Evolutionary conservation across 2,329 filamentous ascomycete genomes (phyloP).

Genomic region (Dactylellina sp.): DNA sequence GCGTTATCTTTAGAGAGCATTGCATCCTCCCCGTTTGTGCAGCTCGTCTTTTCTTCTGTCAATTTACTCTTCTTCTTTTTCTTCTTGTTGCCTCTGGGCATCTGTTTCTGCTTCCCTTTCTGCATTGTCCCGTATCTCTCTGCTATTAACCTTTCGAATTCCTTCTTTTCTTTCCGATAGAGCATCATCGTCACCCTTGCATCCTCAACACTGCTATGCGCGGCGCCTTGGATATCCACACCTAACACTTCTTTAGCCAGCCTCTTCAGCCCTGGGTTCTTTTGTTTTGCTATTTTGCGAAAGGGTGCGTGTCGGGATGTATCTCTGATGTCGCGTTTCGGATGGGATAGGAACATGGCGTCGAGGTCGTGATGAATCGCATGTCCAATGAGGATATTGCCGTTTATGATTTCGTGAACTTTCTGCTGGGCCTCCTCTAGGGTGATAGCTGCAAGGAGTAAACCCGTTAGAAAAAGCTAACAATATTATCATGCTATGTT

Average conservation of each 20-base stretch:
- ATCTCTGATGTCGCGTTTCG: conserved; percentile 81
- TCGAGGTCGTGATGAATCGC: conserved; percentile 81
- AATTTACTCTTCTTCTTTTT: conserved; percentile 52
- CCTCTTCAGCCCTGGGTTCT: conserved; percentile 74
- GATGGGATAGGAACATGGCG: conserved; percentile 81
- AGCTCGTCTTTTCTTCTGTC: conserved; percentile 17
- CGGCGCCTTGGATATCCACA: conserved; percentile 73
- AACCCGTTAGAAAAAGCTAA: neutral
- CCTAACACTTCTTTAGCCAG: conserved; percentile 71
- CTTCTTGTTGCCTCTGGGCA: conserved; percentile 52
- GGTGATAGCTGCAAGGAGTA: conserved; percentile 69
- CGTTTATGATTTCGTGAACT: conserved; percentile 76
- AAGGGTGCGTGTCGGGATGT: conserved; percentile 83
- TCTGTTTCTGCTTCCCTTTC: conserved; percentile 52
- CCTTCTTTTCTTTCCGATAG: conserved; percentile 83
- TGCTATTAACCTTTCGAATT: conserved; percentile 74
- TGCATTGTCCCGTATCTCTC: conserved; percentile 62
- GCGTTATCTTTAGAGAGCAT: conserved; percentile 38
- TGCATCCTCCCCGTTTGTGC: conserved; percentile 41
- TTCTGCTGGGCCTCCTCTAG: conserved; percentile 82
- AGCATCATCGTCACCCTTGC: conserved; percentile 90
- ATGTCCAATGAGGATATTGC: conserved; percentile 82
- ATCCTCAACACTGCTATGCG: conserved; percentile 79
- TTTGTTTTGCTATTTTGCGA: conserved; percentile 73
- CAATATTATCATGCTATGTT: conserved; percentile 8